These are phyloP conservation scores for Cafeteria roenbergensis DNA, from an alignment of 108 stramenopile species.

Conservation along the genomic window DNA sequence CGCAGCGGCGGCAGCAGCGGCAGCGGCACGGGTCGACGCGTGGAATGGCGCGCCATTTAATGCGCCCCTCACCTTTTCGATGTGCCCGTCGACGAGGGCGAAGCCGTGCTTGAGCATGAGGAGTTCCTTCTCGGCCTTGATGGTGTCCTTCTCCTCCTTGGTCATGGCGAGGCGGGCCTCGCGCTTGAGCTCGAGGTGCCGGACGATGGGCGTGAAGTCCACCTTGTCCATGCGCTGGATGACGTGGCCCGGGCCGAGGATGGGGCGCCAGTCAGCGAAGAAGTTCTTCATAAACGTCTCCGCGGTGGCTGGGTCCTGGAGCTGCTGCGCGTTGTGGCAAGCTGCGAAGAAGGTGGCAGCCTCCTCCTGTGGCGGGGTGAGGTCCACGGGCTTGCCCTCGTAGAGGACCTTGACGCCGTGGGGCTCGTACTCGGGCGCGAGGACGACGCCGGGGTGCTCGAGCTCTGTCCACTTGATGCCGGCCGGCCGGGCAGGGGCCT, in stretches of 20 bases:
- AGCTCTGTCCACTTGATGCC: constrained; percentile 83
- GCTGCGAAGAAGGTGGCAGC: constrained; percentile 90
- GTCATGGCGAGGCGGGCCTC: constrained; percentile 76
- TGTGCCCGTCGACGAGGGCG: constrained; percentile 83
- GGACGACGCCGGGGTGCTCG: constrained; percentile 87
- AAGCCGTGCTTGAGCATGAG: constrained; percentile 63
- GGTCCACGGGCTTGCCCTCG: constrained; percentile 68
- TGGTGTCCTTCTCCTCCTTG: constrained; percentile 72
- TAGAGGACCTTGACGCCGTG: constrained; percentile 84
- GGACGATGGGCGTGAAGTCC: constrained; percentile 76
- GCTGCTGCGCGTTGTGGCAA: constrained; percentile 76
- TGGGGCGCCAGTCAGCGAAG: constrained; percentile 66
- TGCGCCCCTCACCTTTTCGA: constrained; percentile 86
- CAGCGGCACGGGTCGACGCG: not conserved
- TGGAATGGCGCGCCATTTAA: constrained; percentile 46
- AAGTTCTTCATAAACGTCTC: constrained; percentile 89
- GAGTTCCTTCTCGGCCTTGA: constrained; percentile 69
- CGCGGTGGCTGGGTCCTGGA: constrained; percentile 72
- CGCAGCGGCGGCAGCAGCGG: no score
- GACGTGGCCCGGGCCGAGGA: constrained; percentile 59
- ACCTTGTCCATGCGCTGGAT: constrained; percentile 77
- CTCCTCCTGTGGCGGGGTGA: constrained; percentile 82
- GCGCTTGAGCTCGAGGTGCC: constrained; percentile 65
- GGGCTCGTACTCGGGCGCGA: constrained; percentile 76
- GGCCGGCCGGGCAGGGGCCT: constrained; percentile 53